phyloP scores from a whole-genome alignment of 78 protist genomes.

The Mantamonas sphyraenae region DNA sequence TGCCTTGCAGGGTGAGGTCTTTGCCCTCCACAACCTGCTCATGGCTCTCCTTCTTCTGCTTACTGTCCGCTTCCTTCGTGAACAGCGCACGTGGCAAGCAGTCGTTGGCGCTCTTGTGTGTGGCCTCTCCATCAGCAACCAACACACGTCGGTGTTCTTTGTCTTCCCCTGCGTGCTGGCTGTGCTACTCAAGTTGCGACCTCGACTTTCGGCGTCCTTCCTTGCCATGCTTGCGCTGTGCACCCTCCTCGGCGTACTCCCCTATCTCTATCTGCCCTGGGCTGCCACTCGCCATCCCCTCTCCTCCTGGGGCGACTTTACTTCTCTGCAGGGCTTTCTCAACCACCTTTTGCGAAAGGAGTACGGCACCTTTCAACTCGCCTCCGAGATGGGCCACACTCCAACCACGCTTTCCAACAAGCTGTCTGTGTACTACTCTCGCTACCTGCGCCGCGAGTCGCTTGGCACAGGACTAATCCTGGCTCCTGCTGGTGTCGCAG shows the following conservation, averaged over 20 bases:
- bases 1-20: conserved; percentile 58
- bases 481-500: background rate
- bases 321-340: conserved; percentile 42
- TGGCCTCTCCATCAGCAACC: conserved; percentile 60
- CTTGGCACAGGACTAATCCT: background rate
- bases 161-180: background rate
- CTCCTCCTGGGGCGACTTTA: conserved; percentile 42
- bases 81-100: conserved; percentile 24
- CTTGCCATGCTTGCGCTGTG: background rate
- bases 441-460: background rate
- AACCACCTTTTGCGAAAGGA: conserved; percentile 64
- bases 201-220: background rate
- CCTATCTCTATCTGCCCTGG: conserved; percentile 41
- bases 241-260: conserved; percentile 43
- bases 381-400: background rate
- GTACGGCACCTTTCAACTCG: conserved; percentile 75
- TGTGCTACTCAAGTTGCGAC: background rate
- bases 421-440: background rate
- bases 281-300: conserved; percentile 14
- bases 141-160: conserved; percentile 56
- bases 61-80: conserved; percentile 23
- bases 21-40: conserved; percentile 63
- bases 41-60: conserved; percentile 20
- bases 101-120: conserved; percentile 37
- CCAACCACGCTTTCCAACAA: background rate